A percentile compares a stretch with the other conserved stretches of the same genome.
phyloP scores from a whole-genome alignment of 169 alveolate species.

The Babesia bigemina region DNA sequence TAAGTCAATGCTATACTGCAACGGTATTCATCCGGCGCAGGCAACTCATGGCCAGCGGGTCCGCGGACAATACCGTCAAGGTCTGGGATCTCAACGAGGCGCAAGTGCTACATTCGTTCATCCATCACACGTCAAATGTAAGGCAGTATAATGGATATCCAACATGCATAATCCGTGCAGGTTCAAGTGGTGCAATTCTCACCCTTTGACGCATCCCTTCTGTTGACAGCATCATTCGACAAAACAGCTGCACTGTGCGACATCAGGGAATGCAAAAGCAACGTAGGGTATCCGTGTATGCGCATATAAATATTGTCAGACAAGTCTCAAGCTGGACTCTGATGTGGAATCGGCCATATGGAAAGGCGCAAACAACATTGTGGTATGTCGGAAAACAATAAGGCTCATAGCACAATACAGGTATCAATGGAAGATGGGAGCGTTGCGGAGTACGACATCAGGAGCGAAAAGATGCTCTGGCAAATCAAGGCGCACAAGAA shows the following conservation, averaged over 20 bases:
- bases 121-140: constrained; percentile 57
- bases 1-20: constrained; percentile 2
- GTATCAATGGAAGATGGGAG: constrained; percentile 54
- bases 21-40: constrained; percentile 3
- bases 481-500: constrained; percentile 49
- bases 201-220: constrained; percentile 29
- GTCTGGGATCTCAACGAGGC: constrained; percentile 63
- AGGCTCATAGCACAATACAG: neutral
- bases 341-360: constrained; percentile 60
- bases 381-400: constrained; percentile 1
- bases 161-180: neutral
- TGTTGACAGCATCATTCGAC: constrained; percentile 63
- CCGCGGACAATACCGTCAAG: constrained; percentile 41
- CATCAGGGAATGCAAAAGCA: constrained; percentile 26
- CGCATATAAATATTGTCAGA: neutral
- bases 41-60: constrained; percentile 54
- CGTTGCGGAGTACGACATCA: constrained; percentile 43
- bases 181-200: constrained; percentile 65
- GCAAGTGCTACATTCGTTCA: constrained; percentile 23
- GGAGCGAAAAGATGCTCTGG: constrained; percentile 40
- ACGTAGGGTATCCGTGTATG: neutral
- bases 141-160: neutral
- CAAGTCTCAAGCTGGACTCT: constrained; percentile 9
- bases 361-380: constrained; percentile 13
- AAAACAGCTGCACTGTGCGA: constrained; percentile 47